Evolutionary conservation across 495 filamentous ascomycete species (phyloP).

Genomic region (Hypoxylon lenormandii): DNA sequence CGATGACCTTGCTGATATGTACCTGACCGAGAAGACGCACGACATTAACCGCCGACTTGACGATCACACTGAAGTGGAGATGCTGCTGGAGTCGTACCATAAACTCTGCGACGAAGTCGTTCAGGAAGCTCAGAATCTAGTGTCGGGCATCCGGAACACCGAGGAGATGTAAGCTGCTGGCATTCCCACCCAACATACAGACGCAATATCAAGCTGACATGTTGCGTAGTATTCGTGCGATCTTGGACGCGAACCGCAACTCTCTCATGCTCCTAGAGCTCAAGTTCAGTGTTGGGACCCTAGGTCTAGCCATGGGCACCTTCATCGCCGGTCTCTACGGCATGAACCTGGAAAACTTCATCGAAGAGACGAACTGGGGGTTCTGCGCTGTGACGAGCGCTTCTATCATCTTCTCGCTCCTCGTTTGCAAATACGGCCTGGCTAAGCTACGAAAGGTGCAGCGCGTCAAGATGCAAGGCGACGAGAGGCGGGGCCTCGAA

Average conservation of each 20-base stretch:
- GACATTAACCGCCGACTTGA: slow-evolving; percentile 81
- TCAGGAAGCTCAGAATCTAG: slow-evolving; percentile 89
- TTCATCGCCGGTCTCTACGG: slow-evolving; percentile 97
- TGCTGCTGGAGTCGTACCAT: slow-evolving; percentile 95
- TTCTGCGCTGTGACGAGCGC: slow-evolving; percentile 78
- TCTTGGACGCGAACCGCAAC: slow-evolving; percentile 97
- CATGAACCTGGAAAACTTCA: slow-evolving; percentile 99
- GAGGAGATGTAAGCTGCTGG: slow-evolving; percentile 85
- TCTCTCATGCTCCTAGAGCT: slow-evolving; percentile 97
- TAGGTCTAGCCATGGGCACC: slow-evolving; percentile 90
- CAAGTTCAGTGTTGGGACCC: slow-evolving; percentile 93
- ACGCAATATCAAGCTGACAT: slow-evolving; percentile 8
- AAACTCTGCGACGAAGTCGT: slow-evolving; percentile 99
- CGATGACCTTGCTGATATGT: slow-evolving; percentile 95
- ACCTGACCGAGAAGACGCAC: slow-evolving; percentile 83
- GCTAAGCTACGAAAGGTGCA: slow-evolving; percentile 85
- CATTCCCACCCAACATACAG: neutral
- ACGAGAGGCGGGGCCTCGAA: slow-evolving; percentile 37
- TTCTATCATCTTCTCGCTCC: slow-evolving; percentile 76
- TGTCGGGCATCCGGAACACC: slow-evolving; percentile 95
- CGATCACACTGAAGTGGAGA: slow-evolving; percentile 95
- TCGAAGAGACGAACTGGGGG: slow-evolving; percentile 93
- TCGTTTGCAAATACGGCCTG: slow-evolving; percentile 84
- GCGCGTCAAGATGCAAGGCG: slow-evolving; percentile 83
- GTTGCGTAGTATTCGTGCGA: slow-evolving; percentile 82